Conservation (phyloP, 1,284 basidiomycete genomes). For the Ganoderma sinense region DNA sequence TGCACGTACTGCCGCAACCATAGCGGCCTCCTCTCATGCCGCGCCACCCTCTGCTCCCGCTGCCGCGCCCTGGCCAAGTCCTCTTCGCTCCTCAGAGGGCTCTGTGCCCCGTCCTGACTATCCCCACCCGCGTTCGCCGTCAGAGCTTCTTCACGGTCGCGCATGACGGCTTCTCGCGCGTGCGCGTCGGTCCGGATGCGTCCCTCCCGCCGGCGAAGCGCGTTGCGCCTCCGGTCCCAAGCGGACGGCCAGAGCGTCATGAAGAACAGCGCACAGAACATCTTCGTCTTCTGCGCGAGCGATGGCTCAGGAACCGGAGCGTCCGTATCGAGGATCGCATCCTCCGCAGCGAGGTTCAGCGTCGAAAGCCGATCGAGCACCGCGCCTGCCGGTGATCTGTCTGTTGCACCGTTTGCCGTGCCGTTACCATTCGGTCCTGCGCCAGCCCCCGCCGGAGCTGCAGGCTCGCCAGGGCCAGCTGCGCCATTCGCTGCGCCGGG, state of each 20-base stretch:
- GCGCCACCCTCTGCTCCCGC: constrained; percentile 51
- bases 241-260: constrained; percentile 77
- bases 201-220: constrained; percentile 70
- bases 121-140: constrained; percentile 31
- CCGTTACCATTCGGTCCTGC: constrained; percentile 24
- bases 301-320: constrained; percentile 46
- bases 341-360: constrained; percentile 64
- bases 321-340: constrained; percentile 52
- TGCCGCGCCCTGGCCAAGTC: constrained; percentile 44
- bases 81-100: constrained; percentile 32
- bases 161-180: constrained; percentile 46
- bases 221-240: constrained; percentile 72
- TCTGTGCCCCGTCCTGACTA: neutral
- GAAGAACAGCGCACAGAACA: constrained; percentile 65
- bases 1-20: constrained; percentile 76
- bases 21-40: constrained; percentile 57
- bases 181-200: constrained; percentile 72
- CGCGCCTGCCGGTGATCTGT: constrained; percentile 39
- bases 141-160: constrained; percentile 39
- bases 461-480: constrained; percentile 5
- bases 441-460: neutral
- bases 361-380: constrained; percentile 63
- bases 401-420: constrained; percentile 28
- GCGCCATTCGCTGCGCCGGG: constrained; percentile 22
- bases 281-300: constrained; percentile 55